Conservation (phyloP, 768 basidiomycete genomes). For the Rhodotorula graminis region DNA sequence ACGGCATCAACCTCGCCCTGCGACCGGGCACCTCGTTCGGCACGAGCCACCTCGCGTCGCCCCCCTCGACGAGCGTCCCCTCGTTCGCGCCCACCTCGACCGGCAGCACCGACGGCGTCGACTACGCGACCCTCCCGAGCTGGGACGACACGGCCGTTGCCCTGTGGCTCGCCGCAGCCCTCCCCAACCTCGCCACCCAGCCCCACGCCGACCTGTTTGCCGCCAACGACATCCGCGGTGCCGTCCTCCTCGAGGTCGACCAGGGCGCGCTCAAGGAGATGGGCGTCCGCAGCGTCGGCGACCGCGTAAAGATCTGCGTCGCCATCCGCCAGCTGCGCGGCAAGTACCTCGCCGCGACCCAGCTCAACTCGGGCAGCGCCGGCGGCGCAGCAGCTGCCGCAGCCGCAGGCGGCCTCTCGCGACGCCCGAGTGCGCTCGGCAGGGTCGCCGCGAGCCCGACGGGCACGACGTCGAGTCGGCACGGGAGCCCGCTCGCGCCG, state of each 20-base stretch:
- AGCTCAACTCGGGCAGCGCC: neutral
- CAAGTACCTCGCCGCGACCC: slow-evolving; percentile 48
- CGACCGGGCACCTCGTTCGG: slow-evolving; percentile 18
- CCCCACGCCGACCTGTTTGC: slow-evolving; percentile 61
- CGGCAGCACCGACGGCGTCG: slow-evolving; percentile 17
- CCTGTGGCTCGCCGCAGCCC: slow-evolving; percentile 64
- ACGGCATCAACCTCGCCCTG: slow-evolving; percentile 11
- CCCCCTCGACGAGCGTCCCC: neutral
- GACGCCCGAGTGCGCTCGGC: neutral
- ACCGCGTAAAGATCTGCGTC: slow-evolving; percentile 77
- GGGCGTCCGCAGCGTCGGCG: slow-evolving; percentile 79
- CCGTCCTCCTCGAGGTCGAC: slow-evolving; percentile 86
- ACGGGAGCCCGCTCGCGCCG: slow-evolving; percentile 5
- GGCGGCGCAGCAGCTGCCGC: neutral
- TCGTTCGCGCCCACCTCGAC: neutral
- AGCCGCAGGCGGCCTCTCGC: neutral
- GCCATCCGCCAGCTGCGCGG: slow-evolving; percentile 75
- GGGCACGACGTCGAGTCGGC: neutral
- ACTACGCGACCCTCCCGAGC: slow-evolving; percentile 43
- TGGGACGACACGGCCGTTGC: slow-evolving; percentile 51
- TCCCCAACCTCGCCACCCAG: slow-evolving; percentile 12
- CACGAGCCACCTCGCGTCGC: neutral
- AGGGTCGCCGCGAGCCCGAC: neutral
- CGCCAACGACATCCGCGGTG: slow-evolving; percentile 83
- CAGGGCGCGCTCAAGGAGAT: slow-evolving; percentile 82